A percentile compares a stretch with the other conserved stretches of the same genome.
Evolutionary conservation across 305 asterid species (phyloP).

Genomic region (Rubia peregrina): DNA sequence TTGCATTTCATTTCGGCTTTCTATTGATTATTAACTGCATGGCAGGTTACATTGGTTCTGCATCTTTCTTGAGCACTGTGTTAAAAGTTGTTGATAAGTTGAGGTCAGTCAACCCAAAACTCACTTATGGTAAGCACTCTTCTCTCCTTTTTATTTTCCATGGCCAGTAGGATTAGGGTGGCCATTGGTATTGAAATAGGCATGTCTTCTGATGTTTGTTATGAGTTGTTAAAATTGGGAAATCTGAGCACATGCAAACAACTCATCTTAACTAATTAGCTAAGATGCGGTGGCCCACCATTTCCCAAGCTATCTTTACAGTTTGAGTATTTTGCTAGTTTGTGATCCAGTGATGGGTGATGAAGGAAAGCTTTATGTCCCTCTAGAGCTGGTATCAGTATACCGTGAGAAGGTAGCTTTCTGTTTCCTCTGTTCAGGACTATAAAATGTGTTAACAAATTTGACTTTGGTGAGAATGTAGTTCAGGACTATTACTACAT

Average conservation of each 20-base stretch:
- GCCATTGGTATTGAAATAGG: constrained; percentile 3
- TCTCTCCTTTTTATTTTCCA: neutral
- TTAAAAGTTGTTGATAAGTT: constrained; percentile 74
- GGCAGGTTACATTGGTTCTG: constrained; percentile 93
- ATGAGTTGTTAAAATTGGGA: neutral
- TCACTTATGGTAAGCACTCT: constrained; percentile 57
- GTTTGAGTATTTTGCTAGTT: constrained; percentile 42
- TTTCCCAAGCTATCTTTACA: constrained; percentile 5
- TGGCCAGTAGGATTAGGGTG: neutral
- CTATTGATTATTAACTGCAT: constrained; percentile 20
- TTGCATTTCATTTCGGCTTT: constrained; percentile 4
- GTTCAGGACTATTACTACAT: neutral
- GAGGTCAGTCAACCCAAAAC: constrained; percentile 83
- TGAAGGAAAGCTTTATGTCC: constrained; percentile 90
- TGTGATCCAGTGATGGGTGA: constrained; percentile 99
- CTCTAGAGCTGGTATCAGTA: constrained; percentile 73
- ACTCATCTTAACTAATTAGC: neutral
- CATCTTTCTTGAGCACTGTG: constrained; percentile 77
- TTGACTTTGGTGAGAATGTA: neutral
- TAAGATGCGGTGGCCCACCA: neutral
- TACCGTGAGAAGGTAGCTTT: constrained; percentile 80
- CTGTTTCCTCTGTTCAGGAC: neutral
- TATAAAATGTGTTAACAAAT: neutral
- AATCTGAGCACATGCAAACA: neutral
- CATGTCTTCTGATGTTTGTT: neutral